Evolutionary conservation across 257 asterid genomes (phyloP).

Genomic region (Linderniella brevidens): DNA sequence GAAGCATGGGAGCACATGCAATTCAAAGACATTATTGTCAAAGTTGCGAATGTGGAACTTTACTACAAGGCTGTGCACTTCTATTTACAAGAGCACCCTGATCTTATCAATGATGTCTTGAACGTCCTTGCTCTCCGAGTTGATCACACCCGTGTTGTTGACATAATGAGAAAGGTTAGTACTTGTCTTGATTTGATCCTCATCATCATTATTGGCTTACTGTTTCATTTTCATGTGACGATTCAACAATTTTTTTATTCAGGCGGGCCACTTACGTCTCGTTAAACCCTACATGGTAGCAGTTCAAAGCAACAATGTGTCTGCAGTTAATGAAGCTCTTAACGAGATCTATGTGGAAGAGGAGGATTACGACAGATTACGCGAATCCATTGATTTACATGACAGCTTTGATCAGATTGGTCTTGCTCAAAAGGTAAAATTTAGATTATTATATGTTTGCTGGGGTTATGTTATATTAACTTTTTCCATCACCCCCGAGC

Average conservation of each 20-base stretch:
- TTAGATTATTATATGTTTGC: constrained; percentile 8
- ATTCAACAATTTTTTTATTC: constrained; percentile 6
- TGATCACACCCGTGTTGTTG: constrained; percentile 96
- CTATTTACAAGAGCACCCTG: constrained; percentile 98
- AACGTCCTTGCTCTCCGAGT: constrained; percentile 96
- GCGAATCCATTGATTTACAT: constrained; percentile 87
- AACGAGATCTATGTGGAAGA: constrained; percentile 95
- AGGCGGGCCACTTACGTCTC: constrained; percentile 94
- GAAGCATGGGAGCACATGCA: constrained; percentile 99
- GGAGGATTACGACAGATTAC: constrained; percentile 92
- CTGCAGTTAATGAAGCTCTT: constrained; percentile 96
- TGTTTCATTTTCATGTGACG: background rate
- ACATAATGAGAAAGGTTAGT: constrained; percentile 88
- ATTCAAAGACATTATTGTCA: constrained; percentile 84
- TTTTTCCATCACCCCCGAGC: constrained; percentile 12
- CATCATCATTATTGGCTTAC: background rate
- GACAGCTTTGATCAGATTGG: constrained; percentile 98
- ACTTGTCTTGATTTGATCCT: background rate
- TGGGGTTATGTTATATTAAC: background rate
- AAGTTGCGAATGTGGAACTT: constrained; percentile 96
- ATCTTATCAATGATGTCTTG: constrained; percentile 82
- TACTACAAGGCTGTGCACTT: constrained; percentile 99
- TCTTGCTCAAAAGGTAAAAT: constrained; percentile 84
- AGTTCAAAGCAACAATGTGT: constrained; percentile 93
- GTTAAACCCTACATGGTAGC: constrained; percentile 99